Evolutionary conservation across 176 grass and related monocot species (phyloP).

Genomic region (Zizania latifolia): DNA sequence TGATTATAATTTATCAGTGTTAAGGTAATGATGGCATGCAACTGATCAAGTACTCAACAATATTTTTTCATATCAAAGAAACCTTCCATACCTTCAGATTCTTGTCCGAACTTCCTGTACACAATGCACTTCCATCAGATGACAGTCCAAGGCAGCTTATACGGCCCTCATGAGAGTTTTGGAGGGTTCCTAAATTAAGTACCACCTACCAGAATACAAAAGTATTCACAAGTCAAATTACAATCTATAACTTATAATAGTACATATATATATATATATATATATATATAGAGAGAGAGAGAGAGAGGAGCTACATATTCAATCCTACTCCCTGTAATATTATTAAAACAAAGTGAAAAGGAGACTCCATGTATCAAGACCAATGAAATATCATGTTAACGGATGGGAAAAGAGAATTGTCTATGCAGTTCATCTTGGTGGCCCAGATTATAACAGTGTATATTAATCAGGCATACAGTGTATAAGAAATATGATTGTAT

Average conservation of each 20-base stretch:
- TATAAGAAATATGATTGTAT: too few relatives aligned
- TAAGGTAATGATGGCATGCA: neutral
- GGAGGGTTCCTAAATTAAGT: slow-evolving; percentile 80
- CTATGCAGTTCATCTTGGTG: too few relatives aligned
- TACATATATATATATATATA: neutral
- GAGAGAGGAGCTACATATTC: neutral
- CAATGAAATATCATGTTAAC: too few relatives aligned
- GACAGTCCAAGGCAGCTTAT: slow-evolving; percentile 95
- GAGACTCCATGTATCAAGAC: neutral
- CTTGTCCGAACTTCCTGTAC: slow-evolving; percentile 98
- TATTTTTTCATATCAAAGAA: neutral
- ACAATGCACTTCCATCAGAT: slow-evolving; percentile 93
- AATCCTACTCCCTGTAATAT: neutral
- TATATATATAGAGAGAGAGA: neutral
- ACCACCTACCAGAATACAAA: slow-evolving; percentile 41
- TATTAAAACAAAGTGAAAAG: neutral
- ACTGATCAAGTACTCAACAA: neutral
- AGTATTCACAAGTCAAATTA: neutral
- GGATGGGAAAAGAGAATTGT: too few relatives aligned
- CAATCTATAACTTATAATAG: neutral
- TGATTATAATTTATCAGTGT: neutral
- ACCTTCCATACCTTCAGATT: slow-evolving; percentile 69
- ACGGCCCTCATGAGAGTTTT: slow-evolving; percentile 74
- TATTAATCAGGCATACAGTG: too few relatives aligned
- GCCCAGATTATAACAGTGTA: too few relatives aligned